Conservation (phyloP, 306 rosid species). For the Castanospermum australe region DNA sequence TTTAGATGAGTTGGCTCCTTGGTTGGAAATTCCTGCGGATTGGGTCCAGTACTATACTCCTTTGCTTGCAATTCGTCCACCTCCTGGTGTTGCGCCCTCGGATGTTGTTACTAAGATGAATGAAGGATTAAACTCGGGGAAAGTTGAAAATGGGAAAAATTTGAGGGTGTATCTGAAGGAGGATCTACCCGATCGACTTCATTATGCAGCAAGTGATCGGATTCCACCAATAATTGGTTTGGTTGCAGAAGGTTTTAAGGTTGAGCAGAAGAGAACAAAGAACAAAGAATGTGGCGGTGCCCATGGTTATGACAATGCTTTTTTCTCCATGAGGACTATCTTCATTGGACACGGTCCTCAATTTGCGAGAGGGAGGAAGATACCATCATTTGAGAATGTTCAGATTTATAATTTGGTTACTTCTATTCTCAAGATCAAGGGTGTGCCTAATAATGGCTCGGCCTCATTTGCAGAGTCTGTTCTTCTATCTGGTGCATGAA, state of each 20-base stretch:
- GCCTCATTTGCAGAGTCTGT: conserved; percentile 54
- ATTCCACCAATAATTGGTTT: conserved; percentile 78
- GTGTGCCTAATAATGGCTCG: conserved; percentile 83
- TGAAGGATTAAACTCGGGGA: conserved; percentile 64
- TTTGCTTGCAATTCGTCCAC: conserved; percentile 70
- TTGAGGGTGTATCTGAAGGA: conserved; percentile 77
- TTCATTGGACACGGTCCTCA: conserved; percentile 91
- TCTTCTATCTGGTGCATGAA: conserved; percentile 53
- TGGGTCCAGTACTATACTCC: conserved; percentile 77
- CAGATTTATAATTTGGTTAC: conserved; percentile 86
- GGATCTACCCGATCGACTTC: conserved; percentile 77
- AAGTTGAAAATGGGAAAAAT: conserved; percentile 63
- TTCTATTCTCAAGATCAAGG: conserved; percentile 67
- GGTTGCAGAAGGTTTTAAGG: conserved; percentile 70
- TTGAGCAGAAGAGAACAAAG: conserved; percentile 55
- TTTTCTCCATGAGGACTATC: conserved; percentile 89
- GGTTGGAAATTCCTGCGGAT: conserved; percentile 46
- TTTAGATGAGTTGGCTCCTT: conserved; percentile 66
- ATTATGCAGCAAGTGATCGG: conserved; percentile 61
- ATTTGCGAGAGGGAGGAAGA: conserved; percentile 73
- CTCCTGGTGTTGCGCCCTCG: conserved; percentile 25
- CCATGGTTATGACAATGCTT: conserved; percentile 84
- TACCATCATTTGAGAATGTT: conserved; percentile 88
- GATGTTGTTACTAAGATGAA: conserved; percentile 64
- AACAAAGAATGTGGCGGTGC: conserved; percentile 77